phyloP scores from a whole-genome alignment of 2,329 filamentous ascomycete genomes.

The Epichloe brachyelytri region DNA sequence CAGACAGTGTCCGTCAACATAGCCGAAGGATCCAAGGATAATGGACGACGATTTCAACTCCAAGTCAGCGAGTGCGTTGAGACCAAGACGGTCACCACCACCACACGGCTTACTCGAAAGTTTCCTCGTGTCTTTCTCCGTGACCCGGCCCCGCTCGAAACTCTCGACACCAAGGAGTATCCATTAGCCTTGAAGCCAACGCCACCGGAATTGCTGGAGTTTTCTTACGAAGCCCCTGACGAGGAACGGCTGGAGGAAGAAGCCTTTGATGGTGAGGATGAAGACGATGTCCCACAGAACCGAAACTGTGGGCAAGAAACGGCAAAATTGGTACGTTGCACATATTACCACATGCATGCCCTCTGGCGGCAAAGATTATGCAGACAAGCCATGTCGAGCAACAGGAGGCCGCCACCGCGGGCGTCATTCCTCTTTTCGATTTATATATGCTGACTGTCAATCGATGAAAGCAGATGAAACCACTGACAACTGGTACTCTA shows the following conservation, averaged over 20 bases:
- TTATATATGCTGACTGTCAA: conserved; percentile 2
- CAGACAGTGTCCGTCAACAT: conserved; percentile 35
- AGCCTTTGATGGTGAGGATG: conserved; percentile 13
- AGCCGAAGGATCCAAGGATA: conserved; percentile 25
- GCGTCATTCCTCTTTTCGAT: background rate
- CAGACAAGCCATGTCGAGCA: background rate
- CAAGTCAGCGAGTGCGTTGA: conserved; percentile 53
- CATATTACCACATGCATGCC: background rate
- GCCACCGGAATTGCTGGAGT: conserved; percentile 62
- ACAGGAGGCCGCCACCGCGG: background rate
- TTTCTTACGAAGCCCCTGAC: conserved; percentile 54
- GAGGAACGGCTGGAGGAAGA: conserved; percentile 12
- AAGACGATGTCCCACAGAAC: conserved; percentile 7
- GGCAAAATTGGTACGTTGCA: conserved; percentile 12
- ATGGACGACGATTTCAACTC: conserved; percentile 34
- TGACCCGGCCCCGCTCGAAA: conserved; percentile 54
- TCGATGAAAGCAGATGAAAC: conserved; percentile 9
- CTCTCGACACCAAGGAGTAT: conserved; percentile 79
- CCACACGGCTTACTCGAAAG: conserved; percentile 72
- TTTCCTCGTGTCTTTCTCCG: conserved; percentile 77
- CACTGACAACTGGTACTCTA: conserved; percentile 9
- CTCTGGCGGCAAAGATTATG: background rate
- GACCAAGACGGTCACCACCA: conserved; percentile 71
- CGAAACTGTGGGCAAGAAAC: background rate
- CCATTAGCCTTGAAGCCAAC: conserved; percentile 75